Evolutionary conservation across 148 eudicot species (phyloP), one percentile per base, ranked within the genome.

Genomic region (Euryodendron excelsum): DNA sequence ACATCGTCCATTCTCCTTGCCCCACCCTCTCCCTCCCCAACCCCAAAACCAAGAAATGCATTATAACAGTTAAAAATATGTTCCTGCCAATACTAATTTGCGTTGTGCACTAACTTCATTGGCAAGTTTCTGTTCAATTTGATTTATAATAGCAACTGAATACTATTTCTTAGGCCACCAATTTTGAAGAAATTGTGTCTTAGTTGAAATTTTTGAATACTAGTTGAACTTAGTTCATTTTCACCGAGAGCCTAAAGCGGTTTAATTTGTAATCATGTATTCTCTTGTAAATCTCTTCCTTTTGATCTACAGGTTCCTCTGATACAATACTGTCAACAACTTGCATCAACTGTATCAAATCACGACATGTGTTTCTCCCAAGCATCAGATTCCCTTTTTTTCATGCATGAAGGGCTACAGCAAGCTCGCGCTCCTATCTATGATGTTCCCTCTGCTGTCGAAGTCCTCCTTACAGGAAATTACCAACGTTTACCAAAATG

Each of bases 341-440:
- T 96, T 84, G 88, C 86, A 50, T 93, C 98, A 55, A 92, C 97
- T 31, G 61, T 96, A 68, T 93, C 99, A 47, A 96, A 93, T 81
- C 99, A 96, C 78, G 99, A 96, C 37, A 90, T 93, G 41, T 96
- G 99, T 83, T 96, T 96, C 85, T 89, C 95, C 77, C 99, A 96
- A 85, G 87, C 98, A 76, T 96, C 98, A 27, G 99, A 96, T 90
- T 93, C 97, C 14, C 86, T 96, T 84, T 93, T 84, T 88, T 96
- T 96, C 86, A 92, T 93, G 93, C 99, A 96, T 67, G 98, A 96
- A 81, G 91, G 94, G 45, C 86, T 96, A 86, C 99, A 92, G 80
- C 98, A 93, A 90, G 99, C 99, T 68, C 95, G 99, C 65, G 99
- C 99, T 61, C 99, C 99, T 73, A 90, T 92, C 48, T 96, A 96